A percentile compares a stretch with the other conserved stretches of the same genome.
These are phyloP conservation scores for Candida ulmi DNA, from an alignment of 805 yeast species.

Conservation along the genomic window DNA sequence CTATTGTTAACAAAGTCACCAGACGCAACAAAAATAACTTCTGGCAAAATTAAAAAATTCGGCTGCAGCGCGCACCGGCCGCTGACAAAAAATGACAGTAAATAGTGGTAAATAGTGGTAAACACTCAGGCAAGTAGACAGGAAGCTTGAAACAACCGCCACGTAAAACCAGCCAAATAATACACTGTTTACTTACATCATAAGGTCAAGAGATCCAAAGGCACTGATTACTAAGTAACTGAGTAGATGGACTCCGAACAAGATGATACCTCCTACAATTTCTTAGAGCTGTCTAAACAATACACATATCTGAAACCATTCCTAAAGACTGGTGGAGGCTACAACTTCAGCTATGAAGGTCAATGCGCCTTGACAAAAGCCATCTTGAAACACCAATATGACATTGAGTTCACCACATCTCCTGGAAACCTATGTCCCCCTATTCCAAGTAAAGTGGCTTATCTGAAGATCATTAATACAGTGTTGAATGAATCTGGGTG, in stretches of 20 bases:
- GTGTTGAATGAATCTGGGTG: constrained; percentile 10
- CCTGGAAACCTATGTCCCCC: constrained; percentile 15
- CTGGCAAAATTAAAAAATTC: too few relatives aligned
- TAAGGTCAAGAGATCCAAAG: too few relatives aligned
- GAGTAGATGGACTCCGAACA: neutral
- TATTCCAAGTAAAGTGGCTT: constrained; percentile 12
- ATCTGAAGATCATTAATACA: constrained; percentile 5
- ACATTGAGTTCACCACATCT: constrained; percentile 3
- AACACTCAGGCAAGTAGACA: too few relatives aligned
- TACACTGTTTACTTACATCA: too few relatives aligned
- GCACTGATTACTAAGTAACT: too few relatives aligned
- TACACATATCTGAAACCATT: neutral
- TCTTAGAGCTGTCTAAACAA: neutral
- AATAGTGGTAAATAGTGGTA: neutral
- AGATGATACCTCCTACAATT: neutral
- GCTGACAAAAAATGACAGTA: too few relatives aligned
- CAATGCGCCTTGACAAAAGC: constrained; percentile 15
- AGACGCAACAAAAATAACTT: too few relatives aligned
- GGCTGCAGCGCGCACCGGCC: too few relatives aligned
- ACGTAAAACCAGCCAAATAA: too few relatives aligned
- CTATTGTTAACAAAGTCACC: too few relatives aligned
- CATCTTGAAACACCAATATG: constrained; percentile 7
- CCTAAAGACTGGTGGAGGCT: neutral
- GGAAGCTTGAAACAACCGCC: too few relatives aligned
- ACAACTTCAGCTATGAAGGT: constrained; percentile 8